Base-by-base conservation (phyloP, 2,329 filamentous ascomycete species). In the Curvularia hawaiiensis region DNA sequence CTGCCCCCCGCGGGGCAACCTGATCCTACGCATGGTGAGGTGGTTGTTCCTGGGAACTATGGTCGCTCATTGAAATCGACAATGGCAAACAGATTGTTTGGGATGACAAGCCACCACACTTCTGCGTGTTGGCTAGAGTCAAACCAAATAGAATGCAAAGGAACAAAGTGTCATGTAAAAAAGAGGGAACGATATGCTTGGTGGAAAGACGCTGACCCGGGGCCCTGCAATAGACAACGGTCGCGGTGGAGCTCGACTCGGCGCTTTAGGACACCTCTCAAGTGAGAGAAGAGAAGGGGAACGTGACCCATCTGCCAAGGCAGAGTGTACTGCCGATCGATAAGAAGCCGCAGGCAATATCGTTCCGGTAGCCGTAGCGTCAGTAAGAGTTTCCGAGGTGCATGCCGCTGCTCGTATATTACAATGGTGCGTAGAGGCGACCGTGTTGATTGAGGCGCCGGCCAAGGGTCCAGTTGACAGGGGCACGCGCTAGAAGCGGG, bases 21-120 rank as follows among this genome's bases (percentile, higher is more conserved):
- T 72, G 38, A 73, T 74, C 51, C 64, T 68, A 59, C 66, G 66
- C 71, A 73, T 74, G 8, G 52, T 68, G 49, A 64, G 46, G 45
- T 41, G 39, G 39, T 39, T 26, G 33, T 44, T 9, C 40, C 14
- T 35, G n/a, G n/a, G 30, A 43, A 26, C 30, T 41, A 28, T 41
- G 35, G 40, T 46, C 47, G 35, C 35, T 47, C 56, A 58, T 58
- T 28, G 55, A 50, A 50, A 33, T 46, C 28, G 47, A 58, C 51
- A 50, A 47, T 55, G 28, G 26, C 28, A 24, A 54, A 38, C 26
- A 24, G 45, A 41, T 38, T 38, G 39, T 50, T 47, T 26, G 38
- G 30, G n/a, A 30, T 26, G 31, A 44, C 14, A 54, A 49, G 48
- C 18, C 30, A 43, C 38, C 50, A 35, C 33, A 28, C 20, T 7